Conservation (phyloP, 495 filamentous ascomycete genomes). For the Parmelia sp. region DNA sequence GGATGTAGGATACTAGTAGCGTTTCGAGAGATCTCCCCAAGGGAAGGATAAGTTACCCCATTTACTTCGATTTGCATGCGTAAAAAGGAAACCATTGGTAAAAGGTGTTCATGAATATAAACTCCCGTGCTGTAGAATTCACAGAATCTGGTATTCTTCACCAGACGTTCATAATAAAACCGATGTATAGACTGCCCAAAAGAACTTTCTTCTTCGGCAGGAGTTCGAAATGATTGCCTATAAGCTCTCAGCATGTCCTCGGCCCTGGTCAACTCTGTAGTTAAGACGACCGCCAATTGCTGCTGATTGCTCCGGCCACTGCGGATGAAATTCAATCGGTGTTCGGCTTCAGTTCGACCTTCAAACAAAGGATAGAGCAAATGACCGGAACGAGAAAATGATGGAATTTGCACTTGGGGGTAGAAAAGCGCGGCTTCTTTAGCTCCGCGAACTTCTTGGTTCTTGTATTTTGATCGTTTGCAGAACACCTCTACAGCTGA, state of each 20-base stretch:
- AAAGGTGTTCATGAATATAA: background rate
- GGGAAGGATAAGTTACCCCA: background rate
- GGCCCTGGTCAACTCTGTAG: background rate
- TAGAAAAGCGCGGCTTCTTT: background rate
- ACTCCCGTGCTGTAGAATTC: background rate
- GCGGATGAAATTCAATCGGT: background rate
- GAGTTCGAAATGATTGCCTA: background rate
- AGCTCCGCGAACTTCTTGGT: background rate
- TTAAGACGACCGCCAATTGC: background rate
- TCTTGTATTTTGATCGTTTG: background rate
- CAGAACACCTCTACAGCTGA: background rate
- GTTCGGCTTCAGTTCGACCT: background rate
- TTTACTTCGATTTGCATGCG: background rate
- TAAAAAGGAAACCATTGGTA: background rate
- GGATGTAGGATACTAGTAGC: background rate
- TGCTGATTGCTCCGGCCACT: background rate
- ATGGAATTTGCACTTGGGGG: background rate
- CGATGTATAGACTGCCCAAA: background rate
- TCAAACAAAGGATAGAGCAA: background rate
- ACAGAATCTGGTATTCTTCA: background rate
- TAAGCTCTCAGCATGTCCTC: background rate
- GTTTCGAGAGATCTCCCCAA: background rate
- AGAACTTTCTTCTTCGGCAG: background rate
- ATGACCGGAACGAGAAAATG: background rate
- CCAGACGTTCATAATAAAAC: background rate